These are phyloP conservation scores for Fomitiporia mediterranea DNA, from an alignment of 1,284 basidiomycete species.

Conservation along the genomic window DNA sequence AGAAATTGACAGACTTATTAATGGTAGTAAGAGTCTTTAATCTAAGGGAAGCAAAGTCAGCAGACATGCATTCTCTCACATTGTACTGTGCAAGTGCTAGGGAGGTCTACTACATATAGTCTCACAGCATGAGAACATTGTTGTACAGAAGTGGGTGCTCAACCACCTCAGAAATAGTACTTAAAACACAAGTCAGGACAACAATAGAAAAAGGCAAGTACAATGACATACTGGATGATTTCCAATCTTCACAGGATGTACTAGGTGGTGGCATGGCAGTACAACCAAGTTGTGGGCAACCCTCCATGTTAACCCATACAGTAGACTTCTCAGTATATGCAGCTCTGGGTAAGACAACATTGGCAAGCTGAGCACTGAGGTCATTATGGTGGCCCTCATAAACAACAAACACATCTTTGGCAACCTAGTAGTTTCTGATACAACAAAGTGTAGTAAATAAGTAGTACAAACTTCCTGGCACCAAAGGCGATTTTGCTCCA, in stretches of 20 bases:
- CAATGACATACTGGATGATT: conserved; percentile 76
- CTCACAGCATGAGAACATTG: conserved; percentile 78
- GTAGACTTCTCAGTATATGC: conserved; percentile 96
- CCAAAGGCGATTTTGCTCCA: no score
- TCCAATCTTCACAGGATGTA: conserved; percentile 96
- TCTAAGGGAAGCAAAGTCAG: conserved; percentile 67
- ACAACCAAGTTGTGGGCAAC: conserved; percentile 86
- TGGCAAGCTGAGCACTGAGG: conserved; percentile 91
- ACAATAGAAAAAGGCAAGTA: background rate
- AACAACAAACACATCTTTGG: conserved; percentile 92
- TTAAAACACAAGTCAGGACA: conserved; percentile 26
- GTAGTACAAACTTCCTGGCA: no score
- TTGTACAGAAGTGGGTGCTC: conserved; percentile 86
- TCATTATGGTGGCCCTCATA: conserved; percentile 99
- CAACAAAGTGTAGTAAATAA: no score
- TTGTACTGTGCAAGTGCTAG: conserved; percentile 90
- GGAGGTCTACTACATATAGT: conserved; percentile 97
- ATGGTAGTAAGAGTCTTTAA: conserved; percentile 54
- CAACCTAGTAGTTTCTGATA: no score
- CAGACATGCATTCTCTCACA: conserved; percentile 70
- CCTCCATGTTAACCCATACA: conserved; percentile 98
- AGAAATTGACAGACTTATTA: conserved; percentile 52
- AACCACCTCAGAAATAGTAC: conserved; percentile 88
- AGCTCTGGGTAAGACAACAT: conserved; percentile 88
- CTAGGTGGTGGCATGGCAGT: conserved; percentile 95